Conservation (phyloP, 768 basidiomycete species). For the Albatrellus ellisii region DNA sequence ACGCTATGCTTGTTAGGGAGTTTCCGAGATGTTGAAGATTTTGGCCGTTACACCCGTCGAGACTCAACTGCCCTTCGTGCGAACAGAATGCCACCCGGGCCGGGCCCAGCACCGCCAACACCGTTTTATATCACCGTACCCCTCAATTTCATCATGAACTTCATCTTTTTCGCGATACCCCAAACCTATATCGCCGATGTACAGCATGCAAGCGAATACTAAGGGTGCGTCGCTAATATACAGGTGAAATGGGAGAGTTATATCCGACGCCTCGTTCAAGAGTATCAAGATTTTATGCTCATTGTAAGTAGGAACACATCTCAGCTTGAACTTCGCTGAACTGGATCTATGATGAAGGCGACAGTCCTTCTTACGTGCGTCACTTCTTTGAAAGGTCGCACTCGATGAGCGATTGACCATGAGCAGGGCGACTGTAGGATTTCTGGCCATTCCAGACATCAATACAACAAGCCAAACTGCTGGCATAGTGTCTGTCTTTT, state of each 20-base stretch:
- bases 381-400: not conserved
- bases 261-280: constrained; percentile 35
- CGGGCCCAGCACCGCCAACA: constrained; percentile 3
- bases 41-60: constrained; percentile 26
- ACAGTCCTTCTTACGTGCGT: constrained; percentile 41
- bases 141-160: constrained; percentile 26
- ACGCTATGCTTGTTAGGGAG: constrained; percentile 18
- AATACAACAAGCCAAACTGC: constrained; percentile 18
- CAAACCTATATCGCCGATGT: constrained; percentile 37
- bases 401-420: no score
- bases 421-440: constrained; percentile 34
- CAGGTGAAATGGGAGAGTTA: constrained; percentile 37
- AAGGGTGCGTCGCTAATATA: constrained; percentile 34
- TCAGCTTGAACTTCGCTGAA: not conserved
- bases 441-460: constrained; percentile 32
- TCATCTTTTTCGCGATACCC: constrained; percentile 40
- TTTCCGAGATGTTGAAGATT: constrained; percentile 31
- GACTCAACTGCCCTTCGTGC: constrained; percentile 4
- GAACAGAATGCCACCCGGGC: constrained; percentile 17
- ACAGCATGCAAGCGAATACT: constrained; percentile 33
- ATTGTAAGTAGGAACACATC: constrained; percentile 27
- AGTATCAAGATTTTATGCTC: constrained; percentile 43
- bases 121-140: constrained; percentile 16
- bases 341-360: constrained; percentile 20
- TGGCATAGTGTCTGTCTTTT: constrained; percentile 32